Base-by-base conservation (phyloP, 441 rosid species). In the Populus hybrid region DNA sequence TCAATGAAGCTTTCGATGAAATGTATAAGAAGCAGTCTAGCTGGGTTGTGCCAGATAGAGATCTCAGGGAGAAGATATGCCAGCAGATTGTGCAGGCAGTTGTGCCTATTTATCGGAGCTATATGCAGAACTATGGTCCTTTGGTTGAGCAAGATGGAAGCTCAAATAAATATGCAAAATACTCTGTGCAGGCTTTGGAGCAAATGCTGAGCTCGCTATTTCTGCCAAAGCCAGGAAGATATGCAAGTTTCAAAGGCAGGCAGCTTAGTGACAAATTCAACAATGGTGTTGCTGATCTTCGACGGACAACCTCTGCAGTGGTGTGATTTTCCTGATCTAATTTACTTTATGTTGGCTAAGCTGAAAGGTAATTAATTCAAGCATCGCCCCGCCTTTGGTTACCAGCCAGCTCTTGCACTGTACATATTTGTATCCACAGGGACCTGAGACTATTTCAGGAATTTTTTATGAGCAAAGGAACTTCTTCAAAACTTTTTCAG, bases 111-210 rank as follows among this genome's bases (percentile, higher is more conserved):
- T 95, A 94, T 79, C 83, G 99, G 73, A 95, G 99, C 87, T 95
- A 90, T 79, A 95, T 95, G 99, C 99, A 95, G 82, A 94, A 90
- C 81, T 95, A 95, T 72, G 99, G 99, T 68, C 95, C 99, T 1
- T 75, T 96, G 84, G 98, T 96, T 72, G 98, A 94, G 88, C 93
- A 88, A 83, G 98, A 92, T 24, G 89, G 89, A 68, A 89, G 92
- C 77, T 88, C 95, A 16, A 86, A 92, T 76, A 95, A 96, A 85
- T 94, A 94, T 74, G 93, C 95, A 38, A 92, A 89, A 79, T 96
- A 96, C 83, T 86, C 99, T 0, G 95, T 92, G 77, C 92, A 91
- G 82, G 82, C 87, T 77, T 79, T 96, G 90, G 99, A 94, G 89
- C 90, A 90, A 82, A 87, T 93, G 88, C 88, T 96, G 9, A 76